Conservation (phyloP, 257 asterid species). For the Penstemon eatonii region DNA sequence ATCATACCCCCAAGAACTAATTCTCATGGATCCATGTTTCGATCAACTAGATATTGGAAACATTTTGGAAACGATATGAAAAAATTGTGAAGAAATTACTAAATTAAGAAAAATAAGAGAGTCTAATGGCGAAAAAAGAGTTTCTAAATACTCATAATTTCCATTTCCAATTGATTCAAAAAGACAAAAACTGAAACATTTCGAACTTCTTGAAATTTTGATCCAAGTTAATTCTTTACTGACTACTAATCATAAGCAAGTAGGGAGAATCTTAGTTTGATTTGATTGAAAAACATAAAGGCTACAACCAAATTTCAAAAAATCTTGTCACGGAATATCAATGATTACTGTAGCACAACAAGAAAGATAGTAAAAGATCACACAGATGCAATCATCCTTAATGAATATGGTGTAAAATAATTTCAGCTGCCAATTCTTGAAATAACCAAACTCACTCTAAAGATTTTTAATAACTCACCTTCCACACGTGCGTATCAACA, state of each 20-base stretch:
- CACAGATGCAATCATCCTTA: slow-evolving; percentile 9
- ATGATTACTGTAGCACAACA: not conserved
- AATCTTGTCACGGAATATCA: not conserved
- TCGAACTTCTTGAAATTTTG: no score
- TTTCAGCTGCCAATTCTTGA: not conserved
- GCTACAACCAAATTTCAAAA: not conserved
- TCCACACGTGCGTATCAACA: slow-evolving; percentile 96
- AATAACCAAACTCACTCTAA: not conserved
- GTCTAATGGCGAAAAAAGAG: no score
- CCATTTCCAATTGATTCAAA: no score
- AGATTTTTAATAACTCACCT: slow-evolving; percentile 47
- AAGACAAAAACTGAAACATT: no score
- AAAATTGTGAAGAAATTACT: no score
- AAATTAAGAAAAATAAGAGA: no score
- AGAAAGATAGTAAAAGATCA: not conserved
- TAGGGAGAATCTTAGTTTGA: not conserved
- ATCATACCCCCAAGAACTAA: not conserved
- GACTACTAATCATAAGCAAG: not conserved
- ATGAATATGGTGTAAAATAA: not conserved
- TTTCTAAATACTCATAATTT: no score
- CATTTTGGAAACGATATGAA: no score
- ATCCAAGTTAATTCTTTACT: not conserved
- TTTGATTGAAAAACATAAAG: not conserved
- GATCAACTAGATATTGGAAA: no score
- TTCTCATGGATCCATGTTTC: no score